Percentiles rank a stretch among this genome's conserved stretches.
phyloP scores from a whole-genome alignment of 2,329 filamentous ascomycete species.

The Gyromitra esculenta region DNA sequence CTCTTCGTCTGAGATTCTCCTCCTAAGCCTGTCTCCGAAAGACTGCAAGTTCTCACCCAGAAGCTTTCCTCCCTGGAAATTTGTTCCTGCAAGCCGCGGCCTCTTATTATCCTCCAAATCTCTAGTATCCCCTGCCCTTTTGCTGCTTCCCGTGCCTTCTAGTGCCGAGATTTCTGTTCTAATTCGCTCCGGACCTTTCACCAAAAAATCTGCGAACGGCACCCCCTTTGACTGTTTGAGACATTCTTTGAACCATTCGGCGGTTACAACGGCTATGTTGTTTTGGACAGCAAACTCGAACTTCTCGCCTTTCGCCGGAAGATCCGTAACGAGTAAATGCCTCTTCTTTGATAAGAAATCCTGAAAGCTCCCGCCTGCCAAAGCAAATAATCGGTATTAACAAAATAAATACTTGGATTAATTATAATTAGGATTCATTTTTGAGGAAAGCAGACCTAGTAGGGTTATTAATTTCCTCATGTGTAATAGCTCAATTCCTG shows the following conservation, averaged over 20 bases:
- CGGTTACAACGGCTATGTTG: conserved; percentile 80
- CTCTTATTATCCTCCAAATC: conserved; percentile 37
- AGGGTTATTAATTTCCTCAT: conserved; percentile 78
- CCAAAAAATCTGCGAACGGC: conserved; percentile 50
- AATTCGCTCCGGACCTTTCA: conserved; percentile 7
- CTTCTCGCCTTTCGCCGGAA: conserved; percentile 73
- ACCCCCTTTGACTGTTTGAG: conserved; percentile 64
- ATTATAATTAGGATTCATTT: background rate
- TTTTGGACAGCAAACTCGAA: conserved; percentile 78
- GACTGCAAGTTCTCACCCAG: conserved; percentile 50
- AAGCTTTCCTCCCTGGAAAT: conserved; percentile 45
- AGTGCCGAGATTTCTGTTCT: conserved; percentile 10
- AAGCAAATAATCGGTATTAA: conserved; percentile 11
- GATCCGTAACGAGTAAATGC: conserved; percentile 80
- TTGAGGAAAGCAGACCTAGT: conserved; percentile 66
- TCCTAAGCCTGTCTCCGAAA: conserved; percentile 46
- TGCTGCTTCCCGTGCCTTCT: conserved; percentile 17
- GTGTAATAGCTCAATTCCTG: conserved; percentile 84
- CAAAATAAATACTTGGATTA: background rate
- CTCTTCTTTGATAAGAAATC: conserved; percentile 76
- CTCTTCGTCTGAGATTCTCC: conserved; percentile 28
- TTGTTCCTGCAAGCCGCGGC: conserved; percentile 36
- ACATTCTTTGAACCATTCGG: conserved; percentile 86
- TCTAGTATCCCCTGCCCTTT: conserved; percentile 19
- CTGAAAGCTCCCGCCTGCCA: conserved; percentile 76